Evolutionary conservation across 2,329 filamentous ascomycete species (phyloP).

Genomic region (Cordyceps cateniannulata): DNA sequence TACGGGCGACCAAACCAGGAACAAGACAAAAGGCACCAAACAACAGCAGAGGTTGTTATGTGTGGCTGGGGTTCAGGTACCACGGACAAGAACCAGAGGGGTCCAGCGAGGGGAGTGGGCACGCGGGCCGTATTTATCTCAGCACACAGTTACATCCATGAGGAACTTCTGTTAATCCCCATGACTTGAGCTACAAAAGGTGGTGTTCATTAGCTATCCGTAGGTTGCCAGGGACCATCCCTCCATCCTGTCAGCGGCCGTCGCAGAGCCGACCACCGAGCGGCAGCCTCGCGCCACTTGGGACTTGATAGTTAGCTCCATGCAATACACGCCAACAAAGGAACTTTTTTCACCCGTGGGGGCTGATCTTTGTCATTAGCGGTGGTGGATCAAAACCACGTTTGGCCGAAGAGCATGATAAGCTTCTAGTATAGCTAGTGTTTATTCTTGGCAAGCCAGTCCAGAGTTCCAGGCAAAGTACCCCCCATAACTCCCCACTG

Average conservation of each 20-base stretch:
- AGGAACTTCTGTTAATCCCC: no score
- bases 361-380: not conserved
- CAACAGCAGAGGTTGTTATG: not conserved
- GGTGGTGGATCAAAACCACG: no score
- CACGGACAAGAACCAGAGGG: not conserved
- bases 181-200: no score
- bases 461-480: not conserved
- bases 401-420: not conserved
- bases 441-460: not conserved
- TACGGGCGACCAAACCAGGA: not conserved
- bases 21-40: not conserved
- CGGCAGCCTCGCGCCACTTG: no score
- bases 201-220: no score
- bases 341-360: not conserved
- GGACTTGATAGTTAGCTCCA: not conserved
- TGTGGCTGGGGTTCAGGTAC: no score
- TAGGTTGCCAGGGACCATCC: no score
- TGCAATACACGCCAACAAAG: not conserved
- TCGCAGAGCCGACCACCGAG: no score
- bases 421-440: not conserved
- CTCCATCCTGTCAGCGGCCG: no score
- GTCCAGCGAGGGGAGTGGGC: not conserved
- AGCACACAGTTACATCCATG: no score
- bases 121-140: not conserved
- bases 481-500: not conserved